Base-by-base conservation (phyloP, 2,329 filamentous ascomycete species). In the Calonectria multiphialidica region DNA sequence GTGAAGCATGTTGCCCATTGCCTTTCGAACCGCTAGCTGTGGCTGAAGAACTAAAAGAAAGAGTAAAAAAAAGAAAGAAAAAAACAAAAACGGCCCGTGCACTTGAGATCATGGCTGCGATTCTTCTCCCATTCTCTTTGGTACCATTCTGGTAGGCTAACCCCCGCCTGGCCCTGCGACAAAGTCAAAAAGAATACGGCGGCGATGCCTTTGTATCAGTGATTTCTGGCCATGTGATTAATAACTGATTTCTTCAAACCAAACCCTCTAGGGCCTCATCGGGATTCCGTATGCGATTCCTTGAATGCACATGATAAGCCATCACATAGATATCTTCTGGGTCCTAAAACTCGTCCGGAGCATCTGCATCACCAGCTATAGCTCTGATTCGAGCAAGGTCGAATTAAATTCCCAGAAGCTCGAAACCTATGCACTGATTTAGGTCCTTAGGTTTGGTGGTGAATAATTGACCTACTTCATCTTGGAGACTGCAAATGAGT, bases 251-350 rank as follows among this genome's bases (percentile, higher is more conserved):
- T 80, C 69, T 78, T 77, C 18, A 49, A 80, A n/a, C 79, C 81
- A 80, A n/a, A 79, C 81, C 1, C 66, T 84, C 4, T 83, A 85
- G 59, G 78, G 81, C 2, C 89, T 89, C 71, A 81, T 87, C 53
- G 86, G 87, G 1, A 84, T 89, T 47, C 86, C 86, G 0, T 88
- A 88, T 76, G 86, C 85, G 0, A 74, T 85, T 10, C 83, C 86
- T n/a, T n/a, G n/a, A n/a, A n/a, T n/a, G n/a, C n/a, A n/a, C n/a
- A n/a, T n/a, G n/a, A n/a, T n/a, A n/a, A n/a, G n/a, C n/a, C n/a
- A n/a, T n/a, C n/a, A n/a, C n/a, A n/a, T n/a, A n/a, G n/a, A n/a
- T n/a, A n/a, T n/a, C n/a, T n/a, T n/a, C n/a, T n/a, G n/a, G n/a
- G n/a, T n/a, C n/a, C n/a, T n/a, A n/a, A n/a, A n/a, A n/a, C n/a